Conservation (phyloP, 495 filamentous ascomycete genomes). For the Penicillium manginii region DNA sequence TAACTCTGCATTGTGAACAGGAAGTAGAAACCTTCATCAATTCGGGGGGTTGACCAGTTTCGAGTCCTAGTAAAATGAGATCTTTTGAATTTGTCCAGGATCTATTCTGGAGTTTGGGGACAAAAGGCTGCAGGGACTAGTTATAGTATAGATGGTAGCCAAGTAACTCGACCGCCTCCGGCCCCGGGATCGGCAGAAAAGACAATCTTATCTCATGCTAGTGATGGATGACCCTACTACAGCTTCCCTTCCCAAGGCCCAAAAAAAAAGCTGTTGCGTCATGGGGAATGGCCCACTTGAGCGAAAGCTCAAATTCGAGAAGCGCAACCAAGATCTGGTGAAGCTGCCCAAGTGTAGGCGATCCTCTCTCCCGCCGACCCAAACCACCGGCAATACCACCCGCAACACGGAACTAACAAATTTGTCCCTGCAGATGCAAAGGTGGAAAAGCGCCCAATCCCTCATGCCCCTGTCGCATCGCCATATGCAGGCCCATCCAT, state of each 20-base stretch:
- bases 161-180: neutral
- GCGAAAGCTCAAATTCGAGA: slow-evolving; percentile 43
- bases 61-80: too few species aligned
- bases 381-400: slow-evolving; percentile 2
- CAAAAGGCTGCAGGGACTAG: neutral
- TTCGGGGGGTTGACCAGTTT: neutral
- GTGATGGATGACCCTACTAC: too few species aligned
- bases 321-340: slow-evolving; percentile 43
- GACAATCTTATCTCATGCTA: neutral
- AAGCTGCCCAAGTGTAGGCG: slow-evolving; percentile 44
- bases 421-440: slow-evolving; percentile 35
- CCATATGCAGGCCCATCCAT: slow-evolving; percentile 53
- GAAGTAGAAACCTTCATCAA: slow-evolving; percentile 16
- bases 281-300: slow-evolving; percentile 36
- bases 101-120: too few species aligned
- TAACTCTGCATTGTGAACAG: slow-evolving; percentile 12
- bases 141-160: neutral
- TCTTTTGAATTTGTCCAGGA: too few species aligned
- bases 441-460: slow-evolving; percentile 71
- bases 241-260: slow-evolving; percentile 7
- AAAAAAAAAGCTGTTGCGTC: neutral
- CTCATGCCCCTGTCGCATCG: slow-evolving; percentile 65
- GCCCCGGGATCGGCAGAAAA: slow-evolving; percentile 27
- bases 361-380: neutral
- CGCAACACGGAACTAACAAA: slow-evolving; percentile 11